phyloP scores from a whole-genome alignment of 163 green algal species.

The Scenedesmus sp. region DNA sequence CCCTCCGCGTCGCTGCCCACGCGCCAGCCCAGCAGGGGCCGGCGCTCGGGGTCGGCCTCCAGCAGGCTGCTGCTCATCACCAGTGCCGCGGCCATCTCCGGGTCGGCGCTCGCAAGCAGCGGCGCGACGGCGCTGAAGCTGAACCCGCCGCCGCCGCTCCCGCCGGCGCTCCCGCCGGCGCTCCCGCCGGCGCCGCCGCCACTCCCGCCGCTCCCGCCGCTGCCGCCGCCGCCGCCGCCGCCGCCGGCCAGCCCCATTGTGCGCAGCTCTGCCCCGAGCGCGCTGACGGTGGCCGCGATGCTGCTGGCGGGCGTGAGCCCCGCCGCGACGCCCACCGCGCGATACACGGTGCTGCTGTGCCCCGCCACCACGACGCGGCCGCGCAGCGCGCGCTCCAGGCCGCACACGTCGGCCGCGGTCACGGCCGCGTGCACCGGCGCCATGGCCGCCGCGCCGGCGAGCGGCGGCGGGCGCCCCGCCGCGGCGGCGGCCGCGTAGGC shows the following conservation, averaged over 20 bases:
- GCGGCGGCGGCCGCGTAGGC: slow-evolving; percentile 2
- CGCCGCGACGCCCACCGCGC: not conserved
- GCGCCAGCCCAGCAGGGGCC: slow-evolving; percentile 32
- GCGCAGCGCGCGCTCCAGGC: slow-evolving; percentile 5
- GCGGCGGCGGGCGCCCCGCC: not conserved
- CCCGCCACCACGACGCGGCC: slow-evolving; percentile 7
- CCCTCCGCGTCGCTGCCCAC: slow-evolving; percentile 15
- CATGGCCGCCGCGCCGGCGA: slow-evolving; percentile 28
- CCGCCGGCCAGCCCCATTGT: not conserved
- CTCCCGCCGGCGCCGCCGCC: not conserved
- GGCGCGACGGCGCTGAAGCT: not conserved
- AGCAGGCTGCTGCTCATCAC: slow-evolving; percentile 24
- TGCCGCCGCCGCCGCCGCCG: not conserved
- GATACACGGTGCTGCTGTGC: slow-evolving; percentile 30
- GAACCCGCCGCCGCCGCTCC: too few species aligned
- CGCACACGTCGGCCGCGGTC: not conserved
- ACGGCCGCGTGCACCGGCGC: slow-evolving; percentile 1
- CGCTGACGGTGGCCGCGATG: not conserved
- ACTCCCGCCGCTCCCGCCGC: not conserved
- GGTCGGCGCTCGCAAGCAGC: slow-evolving; percentile 6
- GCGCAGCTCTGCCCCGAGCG: not conserved
- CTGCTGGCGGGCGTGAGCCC: slow-evolving; percentile 4
- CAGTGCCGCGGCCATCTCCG: slow-evolving; percentile 33
- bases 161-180: too few species aligned
- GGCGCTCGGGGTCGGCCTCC: slow-evolving; percentile 9